Evolutionary conservation across 139 green algal genomes (phyloP).

Genomic region (Chlamydomonas sp.): DNA sequence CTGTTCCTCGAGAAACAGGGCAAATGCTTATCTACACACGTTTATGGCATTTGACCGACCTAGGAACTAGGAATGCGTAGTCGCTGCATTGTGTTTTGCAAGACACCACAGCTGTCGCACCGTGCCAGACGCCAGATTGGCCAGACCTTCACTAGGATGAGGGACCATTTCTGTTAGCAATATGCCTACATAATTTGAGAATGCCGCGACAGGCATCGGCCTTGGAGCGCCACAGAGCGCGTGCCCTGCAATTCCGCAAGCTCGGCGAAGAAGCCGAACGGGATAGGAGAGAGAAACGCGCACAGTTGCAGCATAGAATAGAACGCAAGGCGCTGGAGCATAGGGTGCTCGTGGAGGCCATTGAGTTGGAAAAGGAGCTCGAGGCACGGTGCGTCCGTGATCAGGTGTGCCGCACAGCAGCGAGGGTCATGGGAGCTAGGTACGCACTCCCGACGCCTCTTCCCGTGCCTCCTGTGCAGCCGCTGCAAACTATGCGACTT

Average conservation of each 20-base stretch:
- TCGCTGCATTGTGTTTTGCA: too few species aligned
- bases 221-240: neutral
- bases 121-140: neutral
- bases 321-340: neutral
- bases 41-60: too few species aligned
- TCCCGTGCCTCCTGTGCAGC: neutral
- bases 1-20: too few species aligned
- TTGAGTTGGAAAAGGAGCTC: constrained; percentile 13
- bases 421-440: too few species aligned
- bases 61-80: too few species aligned
- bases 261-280: neutral
- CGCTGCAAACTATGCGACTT: constrained; percentile 39
- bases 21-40: too few species aligned
- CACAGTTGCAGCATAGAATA: neutral
- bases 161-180: too few species aligned
- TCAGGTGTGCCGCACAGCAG: too few species aligned
- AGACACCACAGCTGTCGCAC: neutral
- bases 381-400: neutral
- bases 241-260: neutral
- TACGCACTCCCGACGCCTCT: too few species aligned
- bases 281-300: neutral
- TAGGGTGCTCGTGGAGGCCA: neutral
- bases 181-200: too few species aligned
- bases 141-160: too few species aligned
- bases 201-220: neutral